phyloP scores from a whole-genome alignment of 176 grass and related monocot species.

The Zoysia pacifica region DNA sequence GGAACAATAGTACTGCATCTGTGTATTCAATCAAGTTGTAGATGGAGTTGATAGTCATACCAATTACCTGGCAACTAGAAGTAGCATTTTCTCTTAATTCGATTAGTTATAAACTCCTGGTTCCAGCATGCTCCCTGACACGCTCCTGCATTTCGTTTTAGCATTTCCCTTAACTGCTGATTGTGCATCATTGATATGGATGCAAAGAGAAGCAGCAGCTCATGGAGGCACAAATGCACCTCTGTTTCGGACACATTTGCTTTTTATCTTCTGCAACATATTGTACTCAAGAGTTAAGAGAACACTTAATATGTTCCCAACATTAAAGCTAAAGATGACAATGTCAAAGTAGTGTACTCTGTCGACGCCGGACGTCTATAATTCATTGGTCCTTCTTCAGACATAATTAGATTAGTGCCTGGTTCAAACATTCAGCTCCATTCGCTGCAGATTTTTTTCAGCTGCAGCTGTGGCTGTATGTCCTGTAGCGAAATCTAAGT shows the following conservation, averaged over 20 bases:
- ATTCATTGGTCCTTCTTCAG: background rate
- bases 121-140: background rate
- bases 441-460: too few relatives aligned
- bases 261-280: background rate
- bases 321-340: background rate
- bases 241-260: background rate
- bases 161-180: constrained; percentile 18
- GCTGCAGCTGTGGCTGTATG: too few relatives aligned
- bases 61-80: background rate
- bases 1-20: background rate
- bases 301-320: background rate
- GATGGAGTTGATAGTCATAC: background rate
- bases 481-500: too few relatives aligned
- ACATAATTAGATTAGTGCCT: background rate
- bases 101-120: background rate
- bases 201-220: background rate
- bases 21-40: background rate
- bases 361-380: background rate
- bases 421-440: background rate
- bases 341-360: background rate
- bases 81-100: background rate
- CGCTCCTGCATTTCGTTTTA: constrained; percentile 6
- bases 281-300: constrained; percentile 22
- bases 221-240: background rate
- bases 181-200: background rate